Base-by-base conservation (phyloP, 2,329 filamentous ascomycete species). In the Ascochyta clinopodiicola region DNA sequence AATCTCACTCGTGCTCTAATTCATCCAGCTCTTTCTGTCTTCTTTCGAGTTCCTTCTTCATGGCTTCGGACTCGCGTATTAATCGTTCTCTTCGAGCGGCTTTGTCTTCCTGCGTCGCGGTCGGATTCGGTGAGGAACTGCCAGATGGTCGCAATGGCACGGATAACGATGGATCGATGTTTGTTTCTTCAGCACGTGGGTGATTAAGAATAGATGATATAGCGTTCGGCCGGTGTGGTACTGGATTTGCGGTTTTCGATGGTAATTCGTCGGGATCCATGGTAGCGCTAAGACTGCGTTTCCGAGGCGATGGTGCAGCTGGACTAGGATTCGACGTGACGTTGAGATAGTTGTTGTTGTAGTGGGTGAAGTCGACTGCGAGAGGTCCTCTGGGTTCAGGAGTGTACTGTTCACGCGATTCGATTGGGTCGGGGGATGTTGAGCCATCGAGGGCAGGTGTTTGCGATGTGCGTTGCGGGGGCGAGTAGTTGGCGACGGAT, bases 341-440 rank as follows among this genome's bases (percentile, higher is more conserved):
- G 4, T 62, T 53, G 22, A 55, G 39, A 25, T 50, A 66, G 22
- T 44, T 51, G 47, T 29, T 52, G 17, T 39, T 44, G 19, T 74
- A 76, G 37, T 71, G 68, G 3, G 74, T 76, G 42, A 76, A 76
- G 58, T 76, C 74, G 36, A 76, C 67, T 6, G 73, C 69, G 2
- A 73, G 56, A 13, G 73, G 72, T 2, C 67, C 72, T 50, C 70
- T 64, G 9, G 68, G 62, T 21, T 68, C 66, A 6, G 66, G 63
- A 2, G 71, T 64, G 39, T 63, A 67, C 9, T 64, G 51, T 48
- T 75, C 71, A 43, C 63, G 61, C 13, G 68, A 67, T 29, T 71
- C 70, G 38, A 72, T 62, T 7, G 73, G 68, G 39, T 75, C 74
- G 7, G 74, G 74, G 1, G 74, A 76, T 4, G 63, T 67, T 6